A percentile compares a stretch with the other conserved stretches of the same genome.
phyloP scores from a whole-genome alignment of 2,329 filamentous ascomycete genomes.

The Xylariaceae sp. region DNA sequence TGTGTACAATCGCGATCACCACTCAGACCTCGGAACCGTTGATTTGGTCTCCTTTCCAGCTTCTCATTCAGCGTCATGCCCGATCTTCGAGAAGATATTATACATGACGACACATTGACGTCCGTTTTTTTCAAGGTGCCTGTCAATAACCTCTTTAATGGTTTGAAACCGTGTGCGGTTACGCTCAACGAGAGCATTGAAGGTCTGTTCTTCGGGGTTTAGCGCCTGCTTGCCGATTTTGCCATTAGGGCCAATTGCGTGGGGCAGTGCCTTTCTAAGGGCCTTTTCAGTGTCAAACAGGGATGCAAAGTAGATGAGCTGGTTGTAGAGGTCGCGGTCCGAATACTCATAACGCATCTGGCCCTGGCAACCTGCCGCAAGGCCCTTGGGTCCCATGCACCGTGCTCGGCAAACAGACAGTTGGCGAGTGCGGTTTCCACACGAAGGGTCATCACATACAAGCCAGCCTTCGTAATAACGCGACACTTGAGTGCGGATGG shows the following conservation, averaged over 20 bases:
- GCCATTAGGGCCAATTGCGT: constrained; percentile 37
- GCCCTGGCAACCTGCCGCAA: constrained; percentile 77
- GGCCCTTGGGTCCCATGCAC: constrained; percentile 80
- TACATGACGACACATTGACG: constrained; percentile 94
- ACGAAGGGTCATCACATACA: constrained; percentile 82
- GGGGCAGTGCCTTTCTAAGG: constrained; percentile 45
- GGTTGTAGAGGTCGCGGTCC: constrained; percentile 91
- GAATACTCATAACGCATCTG: constrained; percentile 82
- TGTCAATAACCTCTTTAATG: constrained; percentile 70
- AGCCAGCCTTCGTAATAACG: constrained; percentile 93
- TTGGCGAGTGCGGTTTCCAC: constrained; percentile 79
- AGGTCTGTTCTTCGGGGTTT: constrained; percentile 44
- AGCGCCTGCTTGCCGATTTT: constrained; percentile 33
- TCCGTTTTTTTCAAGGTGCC: constrained; percentile 83
- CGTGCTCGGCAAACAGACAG: constrained; percentile 89
- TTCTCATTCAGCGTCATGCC: constrained; percentile 37
- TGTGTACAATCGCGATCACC: too few species aligned
- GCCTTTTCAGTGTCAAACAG: constrained; percentile 90
- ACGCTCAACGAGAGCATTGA: constrained; percentile 70
- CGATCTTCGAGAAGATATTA: constrained; percentile 67
- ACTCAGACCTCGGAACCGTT: background rate
- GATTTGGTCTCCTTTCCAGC: background rate
- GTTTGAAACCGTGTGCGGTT: constrained; percentile 76
- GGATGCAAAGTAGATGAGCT: constrained; percentile 78
- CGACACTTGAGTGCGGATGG: constrained; percentile 71